These are phyloP conservation scores for Boletus rex-veris DNA, from an alignment of 768 basidiomycete genomes.

Conservation along the genomic window DNA sequence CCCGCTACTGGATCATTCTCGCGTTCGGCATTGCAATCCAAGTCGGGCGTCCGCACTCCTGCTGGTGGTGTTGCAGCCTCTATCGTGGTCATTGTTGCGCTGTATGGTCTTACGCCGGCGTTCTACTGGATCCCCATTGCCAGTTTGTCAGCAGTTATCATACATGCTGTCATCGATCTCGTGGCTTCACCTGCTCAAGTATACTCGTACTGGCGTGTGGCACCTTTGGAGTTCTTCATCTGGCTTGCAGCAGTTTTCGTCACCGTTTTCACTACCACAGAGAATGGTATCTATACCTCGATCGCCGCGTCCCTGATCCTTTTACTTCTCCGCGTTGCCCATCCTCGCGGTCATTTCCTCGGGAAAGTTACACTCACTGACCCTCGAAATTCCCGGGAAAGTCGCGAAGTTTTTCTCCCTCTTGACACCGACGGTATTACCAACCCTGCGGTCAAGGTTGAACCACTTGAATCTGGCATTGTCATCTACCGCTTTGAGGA, in stretches of 20 bases:
- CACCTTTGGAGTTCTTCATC: slow-evolving; percentile 89
- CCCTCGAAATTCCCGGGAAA: slow-evolving; percentile 28
- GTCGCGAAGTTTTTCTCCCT: slow-evolving; percentile 84
- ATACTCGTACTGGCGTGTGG: slow-evolving; percentile 90
- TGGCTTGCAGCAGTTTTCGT: slow-evolving; percentile 84
- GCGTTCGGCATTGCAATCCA: slow-evolving; percentile 93
- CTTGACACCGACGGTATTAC: slow-evolving; percentile 57
- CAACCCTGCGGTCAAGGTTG: slow-evolving; percentile 68
- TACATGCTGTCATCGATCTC: slow-evolving; percentile 86
- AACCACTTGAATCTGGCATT: slow-evolving; percentile 79
- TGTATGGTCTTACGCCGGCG: slow-evolving; percentile 91
- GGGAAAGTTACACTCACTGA: slow-evolving; percentile 70
- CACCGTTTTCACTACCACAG: slow-evolving; percentile 91
- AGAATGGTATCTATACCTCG: slow-evolving; percentile 88
- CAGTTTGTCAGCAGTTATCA: slow-evolving; percentile 88
- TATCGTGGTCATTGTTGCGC: slow-evolving; percentile 84
- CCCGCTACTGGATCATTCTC: slow-evolving; percentile 99
- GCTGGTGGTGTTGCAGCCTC: slow-evolving; percentile 83
- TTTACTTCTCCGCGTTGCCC: slow-evolving; percentile 81
- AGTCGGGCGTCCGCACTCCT: slow-evolving; percentile 97
- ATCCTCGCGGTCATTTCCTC: slow-evolving; percentile 87
- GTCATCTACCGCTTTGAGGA: slow-evolving; percentile 92
- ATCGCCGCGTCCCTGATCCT: slow-evolving; percentile 76
- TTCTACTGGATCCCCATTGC: slow-evolving; percentile 89
- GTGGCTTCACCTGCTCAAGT: slow-evolving; percentile 80